Conservation (phyloP, 257 asterid genomes). For the Scutellaria minor region DNA sequence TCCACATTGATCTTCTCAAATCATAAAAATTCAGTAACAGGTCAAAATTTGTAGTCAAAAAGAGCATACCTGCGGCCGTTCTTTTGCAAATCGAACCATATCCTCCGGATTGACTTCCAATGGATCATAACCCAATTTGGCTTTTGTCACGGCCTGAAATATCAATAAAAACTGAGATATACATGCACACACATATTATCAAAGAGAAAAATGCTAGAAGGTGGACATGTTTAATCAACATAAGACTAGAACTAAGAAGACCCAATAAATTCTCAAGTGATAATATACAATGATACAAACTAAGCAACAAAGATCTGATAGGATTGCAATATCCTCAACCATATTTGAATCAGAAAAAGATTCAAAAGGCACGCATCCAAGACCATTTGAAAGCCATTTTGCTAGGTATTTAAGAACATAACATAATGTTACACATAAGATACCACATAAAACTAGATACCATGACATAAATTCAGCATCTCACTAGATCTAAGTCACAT, state of each 20-base stretch:
- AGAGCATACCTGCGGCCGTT: constrained; percentile 86
- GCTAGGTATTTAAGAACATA: constrained; percentile 13
- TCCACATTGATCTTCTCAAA: neutral
- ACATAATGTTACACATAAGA: neutral
- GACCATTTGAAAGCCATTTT: neutral
- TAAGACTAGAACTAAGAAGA: constrained; percentile 16
- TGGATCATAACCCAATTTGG: constrained; percentile 96
- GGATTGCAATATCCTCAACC: constrained; percentile 25
- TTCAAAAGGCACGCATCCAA: neutral
- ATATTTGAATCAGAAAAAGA: constrained; percentile 10
- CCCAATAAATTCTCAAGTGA: neutral
- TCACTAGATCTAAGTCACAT: constrained; percentile 20
- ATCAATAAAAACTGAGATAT: neutral
- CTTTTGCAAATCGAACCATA: constrained; percentile 97
- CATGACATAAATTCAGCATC: constrained; percentile 12
- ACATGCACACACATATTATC: neutral
- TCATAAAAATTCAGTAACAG: too few relatives aligned
- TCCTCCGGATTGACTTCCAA: constrained; percentile 99
- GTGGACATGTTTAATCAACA: constrained; percentile 20
- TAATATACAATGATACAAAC: neutral
- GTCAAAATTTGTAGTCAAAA: neutral
- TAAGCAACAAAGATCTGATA: constrained; percentile 19
- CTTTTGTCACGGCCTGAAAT: constrained; percentile 95
- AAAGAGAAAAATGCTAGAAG: constrained; percentile 23
- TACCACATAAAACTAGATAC: constrained; percentile 2